A percentile compares a stretch with the other conserved stretches of the same genome.
Evolutionary conservation across 2,329 filamentous ascomycete genomes (phyloP).

Genomic region (Clonostachys solani): DNA sequence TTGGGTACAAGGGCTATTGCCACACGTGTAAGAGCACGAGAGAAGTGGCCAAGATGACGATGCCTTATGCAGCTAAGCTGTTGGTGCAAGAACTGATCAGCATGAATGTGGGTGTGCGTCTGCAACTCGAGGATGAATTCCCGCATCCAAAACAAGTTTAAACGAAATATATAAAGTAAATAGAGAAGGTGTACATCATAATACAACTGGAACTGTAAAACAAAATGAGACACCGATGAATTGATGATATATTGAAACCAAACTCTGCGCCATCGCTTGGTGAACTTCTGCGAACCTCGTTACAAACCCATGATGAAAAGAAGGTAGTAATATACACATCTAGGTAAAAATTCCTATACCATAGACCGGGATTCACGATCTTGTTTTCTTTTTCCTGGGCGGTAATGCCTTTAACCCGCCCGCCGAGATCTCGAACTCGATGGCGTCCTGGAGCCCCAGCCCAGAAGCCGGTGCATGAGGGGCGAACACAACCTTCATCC

Average conservation of each 20-base stretch:
- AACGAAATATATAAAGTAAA: too few species aligned
- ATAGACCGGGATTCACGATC: background rate
- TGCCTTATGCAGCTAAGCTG: conserved; percentile 96
- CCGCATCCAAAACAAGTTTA: conserved; percentile 47
- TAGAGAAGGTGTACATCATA: too few species aligned
- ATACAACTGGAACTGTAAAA: too few species aligned
- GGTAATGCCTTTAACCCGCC: conserved; percentile 48
- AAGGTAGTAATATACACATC: too few species aligned
- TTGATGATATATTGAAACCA: too few species aligned
- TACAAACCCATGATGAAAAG: too few species aligned
- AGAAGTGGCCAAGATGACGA: conserved; percentile 86
- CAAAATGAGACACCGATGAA: too few species aligned
- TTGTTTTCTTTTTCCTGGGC: conserved; percentile 3
- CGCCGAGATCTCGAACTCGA: conserved; percentile 72
- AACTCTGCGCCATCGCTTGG: too few species aligned
- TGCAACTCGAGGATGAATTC: conserved; percentile 94
- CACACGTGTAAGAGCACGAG: conserved; percentile 85
- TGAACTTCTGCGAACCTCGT: too few species aligned
- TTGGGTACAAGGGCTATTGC: conserved; percentile 94
- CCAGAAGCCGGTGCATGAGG: conserved; percentile 61
- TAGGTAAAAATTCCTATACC: background rate
- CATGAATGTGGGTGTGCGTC: conserved; percentile 95
- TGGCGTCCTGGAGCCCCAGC: conserved; percentile 41
- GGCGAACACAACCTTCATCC: conserved; percentile 87
- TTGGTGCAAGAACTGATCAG: conserved; percentile 93